Evolutionary conservation across 176 grass and related monocot genomes (phyloP).

Genomic region (Ensete glaucum): DNA sequence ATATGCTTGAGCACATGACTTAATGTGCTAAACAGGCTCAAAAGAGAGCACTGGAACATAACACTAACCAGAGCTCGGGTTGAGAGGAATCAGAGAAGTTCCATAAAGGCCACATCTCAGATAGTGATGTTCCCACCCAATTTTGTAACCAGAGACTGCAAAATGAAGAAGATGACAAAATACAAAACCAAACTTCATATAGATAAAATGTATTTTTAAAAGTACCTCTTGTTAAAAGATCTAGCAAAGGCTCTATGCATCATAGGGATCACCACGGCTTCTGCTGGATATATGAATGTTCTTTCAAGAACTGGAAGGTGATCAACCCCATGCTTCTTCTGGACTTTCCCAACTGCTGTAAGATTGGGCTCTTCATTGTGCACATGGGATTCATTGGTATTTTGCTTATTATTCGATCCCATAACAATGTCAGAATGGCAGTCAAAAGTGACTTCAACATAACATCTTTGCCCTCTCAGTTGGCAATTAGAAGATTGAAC

Average conservation of each 20-base stretch:
- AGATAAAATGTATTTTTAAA: constrained; percentile 20
- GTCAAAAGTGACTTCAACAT: constrained; percentile 92
- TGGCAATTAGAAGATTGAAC: constrained; percentile 58
- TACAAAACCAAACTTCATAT: not conserved
- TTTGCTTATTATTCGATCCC: constrained; percentile 41
- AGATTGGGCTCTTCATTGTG: constrained; percentile 31
- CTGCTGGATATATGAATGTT: constrained; percentile 90
- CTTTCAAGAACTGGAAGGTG: constrained; percentile 66
- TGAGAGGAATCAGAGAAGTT: constrained; percentile 78
- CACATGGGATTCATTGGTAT: constrained; percentile 36
- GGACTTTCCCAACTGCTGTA: constrained; percentile 21
- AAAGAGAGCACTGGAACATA: constrained; percentile 11
- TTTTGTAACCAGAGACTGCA: constrained; percentile 65
- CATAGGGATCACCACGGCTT: constrained; percentile 85
- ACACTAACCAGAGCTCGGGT: constrained; percentile 64
- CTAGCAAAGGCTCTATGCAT: constrained; percentile 81
- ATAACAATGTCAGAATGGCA: constrained; percentile 46
- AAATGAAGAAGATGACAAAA: constrained; percentile 6
- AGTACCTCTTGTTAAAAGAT: constrained; percentile 79
- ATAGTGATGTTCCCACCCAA: constrained; percentile 46
- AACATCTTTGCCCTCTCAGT: constrained; percentile 90
- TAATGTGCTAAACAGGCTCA: constrained; percentile 7
- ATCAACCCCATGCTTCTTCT: constrained; percentile 40
- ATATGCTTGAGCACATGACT: not conserved
- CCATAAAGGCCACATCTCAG: constrained; percentile 90